phyloP scores from a whole-genome alignment of 2,329 filamentous ascomycete genomes.

The Didymella keratinophila region DNA sequence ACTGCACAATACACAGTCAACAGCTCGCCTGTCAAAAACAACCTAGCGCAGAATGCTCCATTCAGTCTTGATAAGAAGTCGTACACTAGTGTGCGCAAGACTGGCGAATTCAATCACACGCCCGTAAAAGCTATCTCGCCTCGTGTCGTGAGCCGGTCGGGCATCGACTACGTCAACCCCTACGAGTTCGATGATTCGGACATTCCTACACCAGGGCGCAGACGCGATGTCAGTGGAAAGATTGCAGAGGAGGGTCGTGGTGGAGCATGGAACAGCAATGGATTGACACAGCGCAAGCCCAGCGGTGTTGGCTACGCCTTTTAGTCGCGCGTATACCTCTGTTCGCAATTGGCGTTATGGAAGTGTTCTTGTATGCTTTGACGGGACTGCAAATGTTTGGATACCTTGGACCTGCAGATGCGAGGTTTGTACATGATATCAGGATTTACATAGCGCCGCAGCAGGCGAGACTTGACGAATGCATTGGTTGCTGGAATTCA shows the following conservation, averaged over 20 bases:
- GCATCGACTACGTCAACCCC: slow-evolving; percentile 55
- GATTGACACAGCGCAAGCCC: slow-evolving; percentile 51
- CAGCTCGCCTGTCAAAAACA: slow-evolving; percentile 24
- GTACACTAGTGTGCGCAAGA: slow-evolving; percentile 44
- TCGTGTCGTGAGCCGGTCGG: slow-evolving; percentile 57
- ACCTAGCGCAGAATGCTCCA: slow-evolving; percentile 30
- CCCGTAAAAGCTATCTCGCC: slow-evolving; percentile 46
- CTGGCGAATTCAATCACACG: slow-evolving; percentile 42
- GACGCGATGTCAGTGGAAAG: slow-evolving; percentile 73
- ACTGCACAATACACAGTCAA: slow-evolving; percentile 46
- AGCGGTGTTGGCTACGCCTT: slow-evolving; percentile 43
- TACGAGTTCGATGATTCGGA: slow-evolving; percentile 44
- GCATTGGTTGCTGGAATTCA: slow-evolving; percentile 1
- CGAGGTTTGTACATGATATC: slow-evolving; percentile 18
- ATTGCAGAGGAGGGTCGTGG: slow-evolving; percentile 73
- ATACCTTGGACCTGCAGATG: background rate
- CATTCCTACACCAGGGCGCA: slow-evolving; percentile 41
- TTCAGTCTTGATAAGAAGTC: slow-evolving; percentile 46
- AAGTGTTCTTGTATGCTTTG: background rate
- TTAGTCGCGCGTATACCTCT: slow-evolving; percentile 7
- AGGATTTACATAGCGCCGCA: slow-evolving; percentile 11
- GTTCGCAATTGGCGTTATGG: slow-evolving; percentile 6
- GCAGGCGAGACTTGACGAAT: slow-evolving; percentile 8
- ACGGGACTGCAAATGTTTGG: slow-evolving; percentile 5
- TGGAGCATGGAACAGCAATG: slow-evolving; percentile 38